Evolutionary conservation across 805 yeast species (phyloP).

Genomic region (Wickerhamomyces tratensis): DNA sequence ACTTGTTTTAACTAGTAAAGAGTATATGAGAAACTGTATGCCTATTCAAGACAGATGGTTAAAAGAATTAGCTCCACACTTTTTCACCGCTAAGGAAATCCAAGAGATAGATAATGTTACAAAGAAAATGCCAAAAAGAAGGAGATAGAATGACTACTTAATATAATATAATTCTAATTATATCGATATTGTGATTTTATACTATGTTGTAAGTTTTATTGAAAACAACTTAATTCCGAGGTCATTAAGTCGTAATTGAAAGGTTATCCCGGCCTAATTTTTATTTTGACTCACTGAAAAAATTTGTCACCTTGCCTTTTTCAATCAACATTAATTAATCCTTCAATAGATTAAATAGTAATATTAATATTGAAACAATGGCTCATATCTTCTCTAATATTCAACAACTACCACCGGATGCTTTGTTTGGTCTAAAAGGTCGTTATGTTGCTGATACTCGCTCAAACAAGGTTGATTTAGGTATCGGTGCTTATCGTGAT

Average conservation of each 20-base stretch:
- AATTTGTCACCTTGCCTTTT: no score
- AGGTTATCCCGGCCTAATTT: no score
- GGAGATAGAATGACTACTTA: constrained; percentile 2
- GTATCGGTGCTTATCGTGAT: constrained; percentile 76
- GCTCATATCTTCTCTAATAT: constrained; percentile 36
- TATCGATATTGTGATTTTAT: no score
- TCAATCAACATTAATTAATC: no score
- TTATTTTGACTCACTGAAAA: no score
- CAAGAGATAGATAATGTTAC: constrained; percentile 10
- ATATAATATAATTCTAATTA: no score
- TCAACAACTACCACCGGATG: constrained; percentile 71
- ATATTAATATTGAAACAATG: constrained; percentile 2
- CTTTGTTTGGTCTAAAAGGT: constrained; percentile 74
- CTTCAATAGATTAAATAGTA: no score
- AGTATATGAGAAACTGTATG: constrained; percentile 78
- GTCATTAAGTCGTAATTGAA: no score
- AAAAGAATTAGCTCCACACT: constrained; percentile 62
- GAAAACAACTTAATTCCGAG: no score
- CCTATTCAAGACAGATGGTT: constrained; percentile 69
- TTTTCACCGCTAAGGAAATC: constrained; percentile 8
- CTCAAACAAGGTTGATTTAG: constrained; percentile 67
- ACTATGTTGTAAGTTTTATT: no score
- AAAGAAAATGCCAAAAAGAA: constrained; percentile 12
- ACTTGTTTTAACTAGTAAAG: constrained; percentile 74
- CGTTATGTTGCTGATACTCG: constrained; percentile 52